Evolutionary conservation across 208 protist species (phyloP).

Genomic region (Trypanosoma avium): DNA sequence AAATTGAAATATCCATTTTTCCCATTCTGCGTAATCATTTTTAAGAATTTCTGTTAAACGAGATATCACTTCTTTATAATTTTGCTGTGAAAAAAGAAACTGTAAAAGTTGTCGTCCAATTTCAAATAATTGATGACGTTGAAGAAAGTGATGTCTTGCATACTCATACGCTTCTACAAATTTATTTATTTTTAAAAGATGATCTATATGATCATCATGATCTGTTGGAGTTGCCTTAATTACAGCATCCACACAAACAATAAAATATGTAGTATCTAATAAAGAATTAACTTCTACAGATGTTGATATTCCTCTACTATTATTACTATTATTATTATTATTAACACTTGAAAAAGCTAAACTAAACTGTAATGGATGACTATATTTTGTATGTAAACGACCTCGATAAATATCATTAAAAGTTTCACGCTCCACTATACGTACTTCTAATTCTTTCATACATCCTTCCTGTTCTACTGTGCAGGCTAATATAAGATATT

Average conservation of each 20-base stretch:
- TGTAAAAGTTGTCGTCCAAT: conserved; percentile 26
- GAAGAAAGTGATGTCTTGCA: conserved; percentile 32
- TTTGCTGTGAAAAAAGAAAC: conserved; percentile 14
- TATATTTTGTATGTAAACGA: conserved; percentile 44
- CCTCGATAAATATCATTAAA: conserved; percentile 56
- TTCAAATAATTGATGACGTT: conserved; percentile 10
- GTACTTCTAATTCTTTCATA: conserved; percentile 62
- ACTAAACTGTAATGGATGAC: conserved; percentile 64
- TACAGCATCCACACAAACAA: conserved; percentile 51
- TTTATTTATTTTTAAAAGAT: conserved; percentile 36
- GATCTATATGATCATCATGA: conserved; percentile 67
- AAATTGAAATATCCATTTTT: conserved; percentile 66
- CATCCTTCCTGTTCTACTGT: conserved; percentile 41
- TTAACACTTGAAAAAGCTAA: conserved; percentile 28
- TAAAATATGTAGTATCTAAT: conserved; percentile 41
- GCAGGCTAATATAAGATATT: conserved; percentile 53
- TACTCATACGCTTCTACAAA: conserved; percentile 55
- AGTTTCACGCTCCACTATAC: conserved; percentile 55
- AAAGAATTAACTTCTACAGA: neutral
- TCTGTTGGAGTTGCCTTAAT: conserved; percentile 50
- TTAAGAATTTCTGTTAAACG: conserved; percentile 14
- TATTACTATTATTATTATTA: neutral
- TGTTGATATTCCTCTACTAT: neutral
- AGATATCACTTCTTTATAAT: conserved; percentile 15
- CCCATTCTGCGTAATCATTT: conserved; percentile 41